Percentiles rank a stretch among this genome's conserved stretches.
Evolutionary conservation across 2,329 filamentous ascomycete genomes (phyloP).

Genomic region (Fusarium camptoceras): DNA sequence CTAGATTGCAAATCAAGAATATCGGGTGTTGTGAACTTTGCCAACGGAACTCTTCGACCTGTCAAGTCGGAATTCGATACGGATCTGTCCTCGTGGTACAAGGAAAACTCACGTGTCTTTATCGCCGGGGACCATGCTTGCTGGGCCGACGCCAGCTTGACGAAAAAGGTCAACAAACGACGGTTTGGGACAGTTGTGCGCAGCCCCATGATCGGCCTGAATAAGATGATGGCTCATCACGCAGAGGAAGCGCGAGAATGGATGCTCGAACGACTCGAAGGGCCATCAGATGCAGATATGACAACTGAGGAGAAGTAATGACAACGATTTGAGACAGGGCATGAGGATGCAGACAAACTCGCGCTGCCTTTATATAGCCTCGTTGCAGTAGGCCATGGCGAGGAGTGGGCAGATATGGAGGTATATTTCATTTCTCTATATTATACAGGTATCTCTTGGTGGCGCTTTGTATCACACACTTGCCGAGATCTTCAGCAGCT

Average conservation of each 20-base stretch:
- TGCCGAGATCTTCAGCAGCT: neutral
- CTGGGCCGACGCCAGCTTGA: slow-evolving; percentile 74
- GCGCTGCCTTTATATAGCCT: neutral
- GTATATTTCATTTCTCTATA: slow-evolving; percentile 3
- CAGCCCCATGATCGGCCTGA: slow-evolving; percentile 62
- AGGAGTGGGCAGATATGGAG: slow-evolving; percentile 1
- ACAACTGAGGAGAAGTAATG: slow-evolving; percentile 62
- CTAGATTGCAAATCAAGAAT: slow-evolving; percentile 74
- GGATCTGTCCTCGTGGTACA: slow-evolving; percentile 84
- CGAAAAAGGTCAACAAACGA: slow-evolving; percentile 68
- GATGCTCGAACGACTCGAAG: slow-evolving; percentile 58
- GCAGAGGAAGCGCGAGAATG: slow-evolving; percentile 63
- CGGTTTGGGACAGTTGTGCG: slow-evolving; percentile 70
- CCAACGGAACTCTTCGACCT: slow-evolving; percentile 79
- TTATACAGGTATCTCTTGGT: slow-evolving; percentile 8
- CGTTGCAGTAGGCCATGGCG: neutral
- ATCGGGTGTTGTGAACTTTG: slow-evolving; percentile 82
- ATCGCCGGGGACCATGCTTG: slow-evolving; percentile 80
- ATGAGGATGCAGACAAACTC: neutral
- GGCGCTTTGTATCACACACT: neutral
- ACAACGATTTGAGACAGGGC: neutral
- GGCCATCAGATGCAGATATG: slow-evolving; percentile 55
- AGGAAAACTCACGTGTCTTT: slow-evolving; percentile 81
- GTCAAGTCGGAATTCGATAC: slow-evolving; percentile 82
- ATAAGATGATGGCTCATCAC: slow-evolving; percentile 68